Conservation (phyloP, 148 eudicot species). For the Chenopodium formosanum region DNA sequence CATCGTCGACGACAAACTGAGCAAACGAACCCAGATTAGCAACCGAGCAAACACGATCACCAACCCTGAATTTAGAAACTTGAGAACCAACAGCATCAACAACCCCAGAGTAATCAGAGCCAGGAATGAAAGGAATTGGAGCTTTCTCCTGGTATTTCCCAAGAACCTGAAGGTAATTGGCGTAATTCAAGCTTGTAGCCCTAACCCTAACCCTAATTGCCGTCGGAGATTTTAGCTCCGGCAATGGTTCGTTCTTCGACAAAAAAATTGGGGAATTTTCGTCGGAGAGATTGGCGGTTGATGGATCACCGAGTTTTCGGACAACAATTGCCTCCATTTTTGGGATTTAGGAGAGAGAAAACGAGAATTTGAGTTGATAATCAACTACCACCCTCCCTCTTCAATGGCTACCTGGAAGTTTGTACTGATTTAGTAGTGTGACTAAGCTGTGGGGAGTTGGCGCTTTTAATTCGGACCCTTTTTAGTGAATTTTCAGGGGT, state of each 20-base stretch:
- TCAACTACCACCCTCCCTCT: no score
- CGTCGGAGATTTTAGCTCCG: constrained; percentile 52
- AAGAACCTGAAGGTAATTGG: constrained; percentile 74
- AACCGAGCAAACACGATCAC: constrained; percentile 68
- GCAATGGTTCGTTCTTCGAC: constrained; percentile 50
- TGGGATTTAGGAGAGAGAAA: background rate
- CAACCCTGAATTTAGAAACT: constrained; percentile 60
- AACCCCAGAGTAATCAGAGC: constrained; percentile 85
- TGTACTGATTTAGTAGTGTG: no score
- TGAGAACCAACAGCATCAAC: constrained; percentile 50
- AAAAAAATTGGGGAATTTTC: constrained; percentile 44
- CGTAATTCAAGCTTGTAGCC: constrained; percentile 84
- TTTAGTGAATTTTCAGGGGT: no score
- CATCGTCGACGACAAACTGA: constrained; percentile 66
- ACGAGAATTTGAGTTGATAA: background rate
- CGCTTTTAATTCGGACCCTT: no score
- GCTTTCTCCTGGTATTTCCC: constrained; percentile 94
- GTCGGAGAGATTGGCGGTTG: constrained; percentile 33
- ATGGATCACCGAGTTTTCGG: constrained; percentile 77
- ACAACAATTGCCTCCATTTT: constrained; percentile 83
- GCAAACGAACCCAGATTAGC: constrained; percentile 71
- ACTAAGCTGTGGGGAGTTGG: no score
- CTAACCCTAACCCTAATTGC: constrained; percentile 54
- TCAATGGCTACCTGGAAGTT: no score
- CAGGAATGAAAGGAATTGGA: constrained; percentile 69